Evolutionary conservation across 1,139 yeast species (phyloP).

Genomic region (Dujonia santamariae): DNA sequence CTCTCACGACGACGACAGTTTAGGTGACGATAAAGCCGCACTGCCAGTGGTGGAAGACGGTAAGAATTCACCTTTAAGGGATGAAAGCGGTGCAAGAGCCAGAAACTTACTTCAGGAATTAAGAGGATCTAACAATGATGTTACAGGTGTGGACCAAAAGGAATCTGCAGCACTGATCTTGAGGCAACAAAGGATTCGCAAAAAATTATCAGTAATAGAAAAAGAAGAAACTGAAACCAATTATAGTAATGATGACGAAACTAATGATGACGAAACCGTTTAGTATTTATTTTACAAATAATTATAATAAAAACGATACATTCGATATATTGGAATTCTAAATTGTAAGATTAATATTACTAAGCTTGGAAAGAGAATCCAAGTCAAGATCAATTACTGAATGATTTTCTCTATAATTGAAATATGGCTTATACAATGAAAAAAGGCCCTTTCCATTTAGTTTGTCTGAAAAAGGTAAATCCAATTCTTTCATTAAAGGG

Average conservation of each 20-base stretch:
- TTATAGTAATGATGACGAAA: conserved; percentile 1
- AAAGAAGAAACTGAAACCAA: conserved; percentile 2
- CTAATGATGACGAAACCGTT: neutral
- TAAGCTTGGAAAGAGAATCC: conserved; percentile 23
- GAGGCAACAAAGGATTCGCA: conserved; percentile 32
- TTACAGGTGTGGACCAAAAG: conserved; percentile 13
- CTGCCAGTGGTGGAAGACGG: neutral
- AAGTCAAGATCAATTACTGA: conserved; percentile 36
- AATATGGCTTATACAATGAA: conserved; percentile 35
- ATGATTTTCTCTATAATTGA: conserved; percentile 28
- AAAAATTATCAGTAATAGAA: conserved; percentile 14
- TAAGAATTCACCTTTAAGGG: neutral
- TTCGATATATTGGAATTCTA: neutral
- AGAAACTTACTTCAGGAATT: conserved; percentile 56
- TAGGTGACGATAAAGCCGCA: neutral
- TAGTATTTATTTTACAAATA: neutral
- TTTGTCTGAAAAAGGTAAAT: conserved; percentile 35
- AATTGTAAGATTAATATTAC: neutral
- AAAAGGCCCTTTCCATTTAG: conserved; percentile 42
- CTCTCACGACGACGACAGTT: neutral
- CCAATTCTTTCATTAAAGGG: conserved; percentile 20
- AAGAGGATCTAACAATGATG: conserved; percentile 30
- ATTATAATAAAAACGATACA: neutral
- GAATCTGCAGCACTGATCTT: conserved; percentile 35
- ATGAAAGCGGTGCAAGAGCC: conserved; percentile 48